Percentiles rank a stretch among this genome's conserved stretches.
These are phyloP conservation scores for Quercus gilva DNA, from an alignment of 306 rosid species.

Conservation along the genomic window DNA sequence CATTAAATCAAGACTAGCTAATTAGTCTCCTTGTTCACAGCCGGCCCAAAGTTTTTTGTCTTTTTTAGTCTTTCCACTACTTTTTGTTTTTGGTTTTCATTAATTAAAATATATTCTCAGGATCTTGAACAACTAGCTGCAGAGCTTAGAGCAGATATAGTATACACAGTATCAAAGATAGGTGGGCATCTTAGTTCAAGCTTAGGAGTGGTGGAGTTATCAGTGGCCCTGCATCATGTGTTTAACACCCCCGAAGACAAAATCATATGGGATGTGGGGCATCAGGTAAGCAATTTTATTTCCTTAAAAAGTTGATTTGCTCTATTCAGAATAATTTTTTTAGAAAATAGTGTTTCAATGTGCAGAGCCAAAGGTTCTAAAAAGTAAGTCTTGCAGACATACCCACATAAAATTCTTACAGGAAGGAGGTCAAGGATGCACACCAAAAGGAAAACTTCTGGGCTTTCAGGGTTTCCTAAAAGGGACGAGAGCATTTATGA, in stretches of 20 bases:
- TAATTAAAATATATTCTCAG: conserved; percentile 22
- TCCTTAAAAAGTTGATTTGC: neutral
- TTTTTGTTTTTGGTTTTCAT: neutral
- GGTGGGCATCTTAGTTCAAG: conserved; percentile 98
- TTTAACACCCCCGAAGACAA: conserved; percentile 83
- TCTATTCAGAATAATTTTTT: neutral
- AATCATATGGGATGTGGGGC: conserved; percentile 97
- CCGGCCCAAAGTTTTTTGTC: neutral
- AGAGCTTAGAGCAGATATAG: conserved; percentile 81
- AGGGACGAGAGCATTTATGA: conserved; percentile 88
- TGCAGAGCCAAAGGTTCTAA: conserved; percentile 27
- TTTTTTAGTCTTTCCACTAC: neutral
- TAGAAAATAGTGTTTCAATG: neutral
- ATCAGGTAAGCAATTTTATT: conserved; percentile 53
- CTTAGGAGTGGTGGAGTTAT: conserved; percentile 85
- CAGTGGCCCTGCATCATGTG: conserved; percentile 88
- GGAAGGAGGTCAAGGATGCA: conserved; percentile 90
- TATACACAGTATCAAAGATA: conserved; percentile 51
- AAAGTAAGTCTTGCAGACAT: conserved; percentile 59
- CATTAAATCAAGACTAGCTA: too few relatives aligned
- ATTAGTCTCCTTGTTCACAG: neutral
- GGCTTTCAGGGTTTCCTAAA: conserved; percentile 91
- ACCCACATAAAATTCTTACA: conserved; percentile 91
- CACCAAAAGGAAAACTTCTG: conserved; percentile 85
- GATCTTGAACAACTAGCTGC: conserved; percentile 84